Evolutionary conservation across 768 basidiomycete species (phyloP).

Genomic region (Mycena olivaceomarginata): DNA sequence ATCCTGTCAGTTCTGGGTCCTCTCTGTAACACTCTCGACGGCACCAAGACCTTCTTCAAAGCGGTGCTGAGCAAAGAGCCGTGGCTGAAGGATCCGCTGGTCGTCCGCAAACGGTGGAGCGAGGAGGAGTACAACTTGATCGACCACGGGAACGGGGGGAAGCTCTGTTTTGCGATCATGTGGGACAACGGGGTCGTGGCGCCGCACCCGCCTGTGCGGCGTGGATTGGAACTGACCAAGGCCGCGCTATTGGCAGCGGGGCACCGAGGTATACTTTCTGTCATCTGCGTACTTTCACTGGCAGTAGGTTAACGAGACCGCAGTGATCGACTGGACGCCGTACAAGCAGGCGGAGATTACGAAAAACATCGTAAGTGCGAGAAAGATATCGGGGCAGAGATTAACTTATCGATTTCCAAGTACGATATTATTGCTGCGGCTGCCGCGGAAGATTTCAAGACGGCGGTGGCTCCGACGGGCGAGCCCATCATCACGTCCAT

Average conservation of each 20-base stretch:
- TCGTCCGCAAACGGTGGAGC: constrained; percentile 75
- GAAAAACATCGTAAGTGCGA: constrained; percentile 60
- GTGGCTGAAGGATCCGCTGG: constrained; percentile 81
- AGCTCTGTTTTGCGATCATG: constrained; percentile 76
- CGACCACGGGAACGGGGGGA: constrained; percentile 72
- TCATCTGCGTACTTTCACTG: not conserved
- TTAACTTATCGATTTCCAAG: constrained; percentile 48
- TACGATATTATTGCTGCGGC: constrained; percentile 67
- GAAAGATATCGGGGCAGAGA: not conserved
- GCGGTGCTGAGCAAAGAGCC: constrained; percentile 76
- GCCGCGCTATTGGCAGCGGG: constrained; percentile 76
- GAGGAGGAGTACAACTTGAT: constrained; percentile 73
- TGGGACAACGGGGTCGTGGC: constrained; percentile 77
- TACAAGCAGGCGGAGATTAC: constrained; percentile 70
- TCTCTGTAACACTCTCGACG: constrained; percentile 72
- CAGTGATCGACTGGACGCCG: constrained; percentile 85
- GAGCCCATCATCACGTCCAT: constrained; percentile 76
- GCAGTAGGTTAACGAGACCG: not conserved
- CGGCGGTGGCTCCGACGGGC: constrained; percentile 60
- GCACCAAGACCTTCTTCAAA: constrained; percentile 79
- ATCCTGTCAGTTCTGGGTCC: constrained; percentile 86
- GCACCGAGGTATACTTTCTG: constrained; percentile 71
- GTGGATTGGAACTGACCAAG: constrained; percentile 76
- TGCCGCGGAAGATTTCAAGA: constrained; percentile 67
- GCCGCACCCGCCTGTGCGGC: constrained; percentile 79